Base-by-base conservation (phyloP, 2,329 filamentous ascomycete genomes). In the Pyrenophora teres region DNA sequence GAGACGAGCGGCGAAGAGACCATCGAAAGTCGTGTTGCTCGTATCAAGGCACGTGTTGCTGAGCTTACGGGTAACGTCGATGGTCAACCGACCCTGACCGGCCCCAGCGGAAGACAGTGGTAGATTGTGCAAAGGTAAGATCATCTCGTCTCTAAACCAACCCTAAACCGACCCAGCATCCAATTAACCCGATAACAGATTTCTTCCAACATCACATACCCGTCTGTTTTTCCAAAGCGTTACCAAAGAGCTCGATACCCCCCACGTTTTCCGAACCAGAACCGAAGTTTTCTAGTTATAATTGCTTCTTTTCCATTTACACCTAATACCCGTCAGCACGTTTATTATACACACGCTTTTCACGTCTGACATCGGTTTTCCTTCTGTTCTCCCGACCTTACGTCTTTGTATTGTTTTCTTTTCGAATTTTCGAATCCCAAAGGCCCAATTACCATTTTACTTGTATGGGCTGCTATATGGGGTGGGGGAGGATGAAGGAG, bases 1-100 rank as follows among this genome's bases (percentile, higher is more conserved):
- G 91, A 96, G 63, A 94, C 90, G n/a, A 96, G 89, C 69, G 92
- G 90, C 49, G 93, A 97, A 82, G 93, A 96, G 81, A 94, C 92
- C 31, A 97, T 97, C 67, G 94, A 99, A 75, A 92, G 92, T 41
- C 90, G 94, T 61, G 94, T 97, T 53, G 94, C 94, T 41, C 89
- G 94, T 58, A 99, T 99, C 82, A 97, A 97, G 78, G 94, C 94
- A 54, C 88, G 94, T 56, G 94, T 99, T 52, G 94, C 94, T 45
- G 92, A 97, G 74, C 78, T 99, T 64, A 99, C 94, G 2, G 88
- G 88, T 35, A 72, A 71, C 23, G 49, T 70, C 18, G 71, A 74
- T 3, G 68, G 70, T 6, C 56, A 62, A 43, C 54, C 65, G 15
- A 31, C 25, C 8, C 23, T 30, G 43, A 38, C 42, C 30, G 50